Percentiles rank a stretch among this genome's conserved stretches.
Evolutionary conservation across 202 grass and related monocot species (phyloP).

Genomic region (Saccharum hybrid): DNA sequence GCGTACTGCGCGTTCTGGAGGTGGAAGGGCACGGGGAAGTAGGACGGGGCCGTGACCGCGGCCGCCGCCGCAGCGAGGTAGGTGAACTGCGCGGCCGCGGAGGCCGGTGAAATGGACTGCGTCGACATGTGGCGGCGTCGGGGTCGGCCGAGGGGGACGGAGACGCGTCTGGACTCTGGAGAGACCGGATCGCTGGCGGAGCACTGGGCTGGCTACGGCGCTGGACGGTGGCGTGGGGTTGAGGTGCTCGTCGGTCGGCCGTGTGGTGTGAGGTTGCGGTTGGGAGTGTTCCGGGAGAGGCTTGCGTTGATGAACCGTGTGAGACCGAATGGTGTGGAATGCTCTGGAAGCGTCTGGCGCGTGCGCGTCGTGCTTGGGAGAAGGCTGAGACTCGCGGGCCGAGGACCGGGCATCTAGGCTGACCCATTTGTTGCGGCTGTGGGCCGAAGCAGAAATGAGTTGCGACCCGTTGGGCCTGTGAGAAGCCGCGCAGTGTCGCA

Average conservation of each 20-base stretch:
- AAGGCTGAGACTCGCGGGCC: neutral
- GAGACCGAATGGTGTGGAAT: neutral
- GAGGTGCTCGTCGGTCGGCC: neutral
- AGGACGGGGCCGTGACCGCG: constrained; percentile 30
- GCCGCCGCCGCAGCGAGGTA: constrained; percentile 28
- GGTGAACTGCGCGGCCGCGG: constrained; percentile 42
- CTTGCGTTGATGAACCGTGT: too few relatives aligned
- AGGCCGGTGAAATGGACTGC: constrained; percentile 55
- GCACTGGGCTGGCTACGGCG: neutral
- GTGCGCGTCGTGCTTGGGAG: neutral
- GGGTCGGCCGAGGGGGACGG: neutral
- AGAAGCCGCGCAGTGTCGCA: neutral
- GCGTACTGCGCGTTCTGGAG: constrained; percentile 57
- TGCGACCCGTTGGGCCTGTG: neutral
- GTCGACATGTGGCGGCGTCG: constrained; percentile 45
- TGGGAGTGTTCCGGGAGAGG: neutral
- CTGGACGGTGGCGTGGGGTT: neutral
- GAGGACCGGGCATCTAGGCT: neutral
- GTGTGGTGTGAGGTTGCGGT: neutral
- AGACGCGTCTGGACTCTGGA: neutral
- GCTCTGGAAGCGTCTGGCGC: constrained; percentile 46
- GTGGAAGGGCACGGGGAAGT: constrained; percentile 80
- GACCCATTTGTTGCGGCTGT: neutral
- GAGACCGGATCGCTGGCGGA: neutral
- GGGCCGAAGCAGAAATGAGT: neutral